Conservation (phyloP, 148 eudicot species). For the Spergularia bocconei region DNA sequence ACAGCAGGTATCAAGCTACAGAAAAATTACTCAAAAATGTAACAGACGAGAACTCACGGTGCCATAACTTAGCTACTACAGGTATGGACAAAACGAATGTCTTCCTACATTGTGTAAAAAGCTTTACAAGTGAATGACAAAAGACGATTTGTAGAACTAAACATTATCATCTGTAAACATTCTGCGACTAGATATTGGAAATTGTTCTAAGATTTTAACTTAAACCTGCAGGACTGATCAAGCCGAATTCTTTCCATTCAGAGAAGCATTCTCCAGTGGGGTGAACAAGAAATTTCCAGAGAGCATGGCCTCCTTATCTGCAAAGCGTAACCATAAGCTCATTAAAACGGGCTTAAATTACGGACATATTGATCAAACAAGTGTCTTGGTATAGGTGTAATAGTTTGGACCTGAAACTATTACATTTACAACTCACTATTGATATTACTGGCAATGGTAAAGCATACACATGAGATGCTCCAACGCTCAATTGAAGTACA, state of each 20-base stretch:
- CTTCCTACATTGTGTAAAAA: slow-evolving; percentile 9
- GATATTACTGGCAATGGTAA: no score
- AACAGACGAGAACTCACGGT: neutral
- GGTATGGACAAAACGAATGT: no score
- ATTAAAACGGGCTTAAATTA: neutral
- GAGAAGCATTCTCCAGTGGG: slow-evolving; percentile 23
- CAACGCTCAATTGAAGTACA: no score
- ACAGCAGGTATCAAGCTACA: neutral
- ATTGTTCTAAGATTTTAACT: neutral
- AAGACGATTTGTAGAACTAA: neutral
- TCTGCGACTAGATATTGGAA: neutral
- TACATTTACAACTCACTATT: no score
- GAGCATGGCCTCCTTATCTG: slow-evolving; percentile 45
- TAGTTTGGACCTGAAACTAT: no score
- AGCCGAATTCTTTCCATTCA: slow-evolving; percentile 14
- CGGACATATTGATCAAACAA: neutral
- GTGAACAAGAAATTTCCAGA: slow-evolving; percentile 51
- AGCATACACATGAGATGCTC: no score
- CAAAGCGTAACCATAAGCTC: slow-evolving; percentile 1
- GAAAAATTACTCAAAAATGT: neutral
- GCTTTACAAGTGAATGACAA: slow-evolving; percentile 25
- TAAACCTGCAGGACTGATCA: slow-evolving; percentile 13
- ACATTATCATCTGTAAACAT: neutral
- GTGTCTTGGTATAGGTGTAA: no score
- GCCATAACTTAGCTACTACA: neutral